Conservation (phyloP, 2,329 filamentous ascomycete genomes). For the Sarocladium strictum region DNA sequence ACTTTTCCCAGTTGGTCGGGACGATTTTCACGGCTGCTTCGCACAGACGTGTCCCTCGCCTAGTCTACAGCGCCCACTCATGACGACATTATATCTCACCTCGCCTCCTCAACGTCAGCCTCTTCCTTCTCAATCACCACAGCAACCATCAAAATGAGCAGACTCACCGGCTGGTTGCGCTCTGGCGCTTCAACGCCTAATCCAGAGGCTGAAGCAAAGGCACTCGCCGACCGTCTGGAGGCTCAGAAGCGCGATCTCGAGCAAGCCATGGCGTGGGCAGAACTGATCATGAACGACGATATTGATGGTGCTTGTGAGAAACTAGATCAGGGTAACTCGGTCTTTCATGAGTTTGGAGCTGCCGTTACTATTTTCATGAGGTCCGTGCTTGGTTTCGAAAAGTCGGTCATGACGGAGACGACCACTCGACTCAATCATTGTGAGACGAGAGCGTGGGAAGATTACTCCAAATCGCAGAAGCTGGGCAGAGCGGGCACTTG, state of each 20-base stretch:
- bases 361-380: conserved; percentile 80
- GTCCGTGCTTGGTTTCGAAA: conserved; percentile 85
- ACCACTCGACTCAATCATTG: conserved; percentile 65
- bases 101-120: background rate
- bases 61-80: background rate
- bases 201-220: conserved; percentile 22
- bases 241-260: conserved; percentile 49
- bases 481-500: conserved; percentile 34
- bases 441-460: conserved; percentile 69
- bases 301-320: conserved; percentile 74
- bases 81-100: background rate
- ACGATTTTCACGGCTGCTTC: too few species aligned
- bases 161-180: conserved; percentile 47
- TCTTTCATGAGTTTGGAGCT: conserved; percentile 82
- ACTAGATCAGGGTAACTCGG: conserved; percentile 65
- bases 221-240: conserved; percentile 22
- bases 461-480: conserved; percentile 69
- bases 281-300: conserved; percentile 82
- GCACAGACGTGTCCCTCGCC: too few species aligned
- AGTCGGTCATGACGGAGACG: conserved; percentile 82
- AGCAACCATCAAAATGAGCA: conserved; percentile 33
- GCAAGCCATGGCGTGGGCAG: conserved; percentile 58
- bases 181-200: conserved; percentile 30
- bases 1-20: background rate
- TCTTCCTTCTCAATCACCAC: background rate